These are phyloP conservation scores for Cyclotella sp. DNA, from an alignment of 108 stramenopile species.

Conservation along the genomic window DNA sequence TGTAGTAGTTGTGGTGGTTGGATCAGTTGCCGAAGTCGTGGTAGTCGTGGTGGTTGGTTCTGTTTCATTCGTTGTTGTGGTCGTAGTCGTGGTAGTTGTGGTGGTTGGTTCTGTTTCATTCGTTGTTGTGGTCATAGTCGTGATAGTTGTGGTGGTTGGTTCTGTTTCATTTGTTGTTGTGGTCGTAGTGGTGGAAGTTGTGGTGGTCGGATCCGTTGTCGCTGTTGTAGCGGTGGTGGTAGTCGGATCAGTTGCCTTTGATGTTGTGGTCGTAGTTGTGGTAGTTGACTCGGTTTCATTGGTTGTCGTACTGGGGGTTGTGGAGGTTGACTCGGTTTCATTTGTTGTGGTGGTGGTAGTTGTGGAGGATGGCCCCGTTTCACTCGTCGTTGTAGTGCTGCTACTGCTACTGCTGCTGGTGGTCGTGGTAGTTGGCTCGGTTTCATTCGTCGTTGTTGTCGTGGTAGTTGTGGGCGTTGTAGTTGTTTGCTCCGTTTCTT, in stretches of 20 bases:
- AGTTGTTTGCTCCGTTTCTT: not conserved
- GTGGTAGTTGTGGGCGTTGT: not conserved
- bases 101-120: not conserved
- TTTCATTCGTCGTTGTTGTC: not conserved
- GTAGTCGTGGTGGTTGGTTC: not conserved
- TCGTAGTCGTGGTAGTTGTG: not conserved
- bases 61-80: not conserved
- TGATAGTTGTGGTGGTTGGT: not conserved
- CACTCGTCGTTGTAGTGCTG: not conserved
- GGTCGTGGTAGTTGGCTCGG: not conserved
- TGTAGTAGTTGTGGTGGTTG: not conserved
- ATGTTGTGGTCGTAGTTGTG: constrained; percentile 2
- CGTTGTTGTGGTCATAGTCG: not conserved
- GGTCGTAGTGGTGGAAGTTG: too few relatives aligned
- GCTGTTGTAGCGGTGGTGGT: not conserved
- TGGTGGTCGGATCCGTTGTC: not conserved
- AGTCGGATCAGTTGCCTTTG: not conserved
- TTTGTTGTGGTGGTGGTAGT: not conserved
- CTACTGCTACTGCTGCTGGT: too few relatives aligned
- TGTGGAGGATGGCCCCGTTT: not conserved
- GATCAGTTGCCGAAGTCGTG: not conserved
- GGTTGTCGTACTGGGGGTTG: not conserved
- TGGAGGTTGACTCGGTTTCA: not conserved
- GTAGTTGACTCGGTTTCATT: not conserved
- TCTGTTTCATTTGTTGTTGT: not conserved